A percentile compares a stretch with the other conserved stretches of the same genome.
Conservation (phyloP, 768 basidiomycete species). For the Candolleomyces eurysporus region DNA sequence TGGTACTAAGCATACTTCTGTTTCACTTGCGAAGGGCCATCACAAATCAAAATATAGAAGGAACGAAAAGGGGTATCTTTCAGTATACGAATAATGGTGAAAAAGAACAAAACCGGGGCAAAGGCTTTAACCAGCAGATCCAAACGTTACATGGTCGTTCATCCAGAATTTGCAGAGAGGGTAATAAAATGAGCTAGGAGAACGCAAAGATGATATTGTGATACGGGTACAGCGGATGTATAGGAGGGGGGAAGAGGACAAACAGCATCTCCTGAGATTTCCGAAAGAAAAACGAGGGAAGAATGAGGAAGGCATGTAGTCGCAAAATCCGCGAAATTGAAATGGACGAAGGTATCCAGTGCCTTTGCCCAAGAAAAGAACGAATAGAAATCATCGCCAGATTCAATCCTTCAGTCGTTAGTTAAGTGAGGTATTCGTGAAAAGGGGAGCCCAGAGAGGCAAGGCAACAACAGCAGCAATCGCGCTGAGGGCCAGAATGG, state of each 20-base stretch:
- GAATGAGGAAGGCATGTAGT: not conserved
- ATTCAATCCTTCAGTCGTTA: not conserved
- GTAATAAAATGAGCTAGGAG: not conserved
- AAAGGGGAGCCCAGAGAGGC: slow-evolving; percentile 25
- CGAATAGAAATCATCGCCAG: not conserved
- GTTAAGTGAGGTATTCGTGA: not conserved
- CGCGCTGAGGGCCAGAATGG: slow-evolving; percentile 40
- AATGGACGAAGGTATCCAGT: not conserved
- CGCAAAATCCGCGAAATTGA: not conserved
- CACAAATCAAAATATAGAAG: no score
- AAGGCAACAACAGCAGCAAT: slow-evolving; percentile 37
- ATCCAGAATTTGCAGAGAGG: not conserved
- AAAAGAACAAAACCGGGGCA: no score
- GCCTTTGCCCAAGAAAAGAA: not conserved
- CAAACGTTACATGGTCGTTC: not conserved
- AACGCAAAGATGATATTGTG: not conserved
- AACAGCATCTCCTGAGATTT: not conserved
- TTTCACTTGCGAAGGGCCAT: no score
- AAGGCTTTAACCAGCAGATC: no score
- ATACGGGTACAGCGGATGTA: not conserved
- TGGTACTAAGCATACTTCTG: no score
- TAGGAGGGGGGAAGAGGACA: not conserved
- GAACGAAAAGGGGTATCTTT: no score
- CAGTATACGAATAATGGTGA: no score
- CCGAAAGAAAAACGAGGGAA: no score